Percentiles rank a stretch among this genome's conserved stretches.
phyloP scores from a whole-genome alignment of 1,284 basidiomycete genomes.

The Volvariella volvacea region DNA sequence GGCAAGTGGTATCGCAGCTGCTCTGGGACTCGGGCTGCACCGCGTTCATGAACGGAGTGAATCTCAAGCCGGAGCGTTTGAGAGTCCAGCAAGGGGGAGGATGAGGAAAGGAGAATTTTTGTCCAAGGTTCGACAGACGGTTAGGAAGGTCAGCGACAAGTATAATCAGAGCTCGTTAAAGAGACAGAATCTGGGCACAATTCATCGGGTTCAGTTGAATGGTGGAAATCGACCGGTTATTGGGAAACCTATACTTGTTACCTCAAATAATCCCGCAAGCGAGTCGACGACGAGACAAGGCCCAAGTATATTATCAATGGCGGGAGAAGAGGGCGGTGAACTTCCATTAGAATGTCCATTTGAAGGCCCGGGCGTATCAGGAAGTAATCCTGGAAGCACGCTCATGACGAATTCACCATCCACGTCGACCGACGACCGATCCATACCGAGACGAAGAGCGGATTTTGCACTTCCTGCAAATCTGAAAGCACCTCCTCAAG shows the following conservation, averaged over 20 bases:
- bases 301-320: too few relatives aligned
- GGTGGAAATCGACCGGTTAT: constrained; percentile 38
- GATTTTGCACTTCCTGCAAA: constrained; percentile 52
- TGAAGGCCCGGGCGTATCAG: constrained; percentile 28
- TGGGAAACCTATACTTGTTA: constrained; percentile 41
- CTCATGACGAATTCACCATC: constrained; percentile 52
- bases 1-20: constrained; percentile 3
- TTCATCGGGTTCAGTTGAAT: constrained; percentile 5
- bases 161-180: constrained; percentile 24
- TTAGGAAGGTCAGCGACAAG: constrained; percentile 60
- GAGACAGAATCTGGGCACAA: too few relatives aligned
- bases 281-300: too few relatives aligned
- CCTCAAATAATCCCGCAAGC: constrained; percentile 19
- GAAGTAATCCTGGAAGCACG: constrained; percentile 39
- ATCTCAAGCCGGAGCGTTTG: too few relatives aligned
- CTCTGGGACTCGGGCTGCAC: background rate
- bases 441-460: constrained; percentile 57
- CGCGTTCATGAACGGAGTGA: too few relatives aligned
- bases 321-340: background rate
- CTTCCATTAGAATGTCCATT: constrained; percentile 22
- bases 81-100: constrained; percentile 18
- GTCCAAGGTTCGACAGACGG: constrained; percentile 48
- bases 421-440: constrained; percentile 52
- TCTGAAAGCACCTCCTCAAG: constrained; percentile 27
- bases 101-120: constrained; percentile 68